Conservation (phyloP, 2,329 filamentous ascomycete species). For the Paracorniculantispora psalliotae region DNA sequence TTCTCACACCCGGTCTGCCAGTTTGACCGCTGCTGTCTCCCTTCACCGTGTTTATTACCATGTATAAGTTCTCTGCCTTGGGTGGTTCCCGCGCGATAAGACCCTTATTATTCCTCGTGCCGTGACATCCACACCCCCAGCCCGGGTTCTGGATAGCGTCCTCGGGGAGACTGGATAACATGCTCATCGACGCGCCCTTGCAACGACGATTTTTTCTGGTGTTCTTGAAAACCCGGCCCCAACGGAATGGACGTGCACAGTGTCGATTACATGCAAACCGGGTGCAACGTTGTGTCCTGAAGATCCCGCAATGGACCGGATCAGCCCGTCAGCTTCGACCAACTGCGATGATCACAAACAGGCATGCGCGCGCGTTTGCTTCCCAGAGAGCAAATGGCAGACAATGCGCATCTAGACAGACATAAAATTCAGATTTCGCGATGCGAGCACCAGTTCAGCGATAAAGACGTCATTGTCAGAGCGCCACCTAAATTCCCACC, state of each 20-base stretch:
- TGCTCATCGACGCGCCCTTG: background rate
- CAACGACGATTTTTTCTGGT: background rate
- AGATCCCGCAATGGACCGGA: conserved; percentile 9
- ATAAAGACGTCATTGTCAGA: background rate
- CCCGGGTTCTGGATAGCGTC: background rate
- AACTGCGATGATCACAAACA: background rate
- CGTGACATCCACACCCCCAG: background rate
- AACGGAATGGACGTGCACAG: background rate
- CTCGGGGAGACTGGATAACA: background rate
- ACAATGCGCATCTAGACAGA: background rate
- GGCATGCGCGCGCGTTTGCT: no score
- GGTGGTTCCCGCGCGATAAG: background rate
- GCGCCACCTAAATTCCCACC: background rate
- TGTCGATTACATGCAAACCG: background rate
- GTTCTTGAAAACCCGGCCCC: no score
- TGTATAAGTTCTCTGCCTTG: background rate
- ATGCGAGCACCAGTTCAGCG: background rate
- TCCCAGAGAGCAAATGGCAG: no score
- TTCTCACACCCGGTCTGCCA: background rate
- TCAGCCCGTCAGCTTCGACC: background rate
- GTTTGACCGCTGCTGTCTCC: no score
- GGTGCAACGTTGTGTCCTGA: conserved; percentile 7
- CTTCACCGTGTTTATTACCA: background rate
- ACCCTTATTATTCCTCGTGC: background rate
- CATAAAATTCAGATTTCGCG: background rate